Evolutionary conservation across 1,284 basidiomycete genomes (phyloP), one percentile per base, ranked within the genome.

Genomic region (Porodaedalea pini): DNA sequence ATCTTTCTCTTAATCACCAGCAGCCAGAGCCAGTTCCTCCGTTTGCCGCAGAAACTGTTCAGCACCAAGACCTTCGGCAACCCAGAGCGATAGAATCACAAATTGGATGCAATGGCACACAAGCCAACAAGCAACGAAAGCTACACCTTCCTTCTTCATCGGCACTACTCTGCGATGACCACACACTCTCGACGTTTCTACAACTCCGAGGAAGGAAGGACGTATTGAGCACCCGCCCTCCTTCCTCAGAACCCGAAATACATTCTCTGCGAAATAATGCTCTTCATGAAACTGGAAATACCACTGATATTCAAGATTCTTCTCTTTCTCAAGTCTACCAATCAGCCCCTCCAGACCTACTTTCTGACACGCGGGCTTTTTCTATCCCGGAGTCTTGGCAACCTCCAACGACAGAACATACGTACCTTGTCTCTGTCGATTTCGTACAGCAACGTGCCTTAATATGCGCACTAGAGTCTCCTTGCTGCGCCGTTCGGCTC

Each of bases 361-460:
- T 86, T 17, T 67, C 76, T 49, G 78, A 84, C 64, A 61, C 65
- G 34, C 73, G 74, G 56, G 87, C 82, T 2, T 67, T 85, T 19
- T 64, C 65, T 15, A 69, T 83, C 39, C 77, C 79, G 4, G 64
- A 67, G 3, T 51, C 62, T 15, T 69, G 69, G 68, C 55, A 59
- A n/a, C 63, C 58, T 36, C 73, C 78, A 8, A 52, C 58, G 7
- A 68, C 64, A n/a, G 53, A 66, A n/a, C 86, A 89, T 67, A 77
- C 74, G 25, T 90, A 89, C 64, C 73, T 91, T 67, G 80, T 80
- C 15, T 89, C 86, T 15, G 66, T 89, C 56, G 73, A 80, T 25
- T 60, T 88, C n/a, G 71, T 89, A 3, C 86, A 90, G 67, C 84
- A 83, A 63, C 81, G 80, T 51, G 73, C 72, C 10, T 71, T 90